Base-by-base conservation (phyloP, 2,329 filamentous ascomycete species). In the Talaromyces sp. region DNA sequence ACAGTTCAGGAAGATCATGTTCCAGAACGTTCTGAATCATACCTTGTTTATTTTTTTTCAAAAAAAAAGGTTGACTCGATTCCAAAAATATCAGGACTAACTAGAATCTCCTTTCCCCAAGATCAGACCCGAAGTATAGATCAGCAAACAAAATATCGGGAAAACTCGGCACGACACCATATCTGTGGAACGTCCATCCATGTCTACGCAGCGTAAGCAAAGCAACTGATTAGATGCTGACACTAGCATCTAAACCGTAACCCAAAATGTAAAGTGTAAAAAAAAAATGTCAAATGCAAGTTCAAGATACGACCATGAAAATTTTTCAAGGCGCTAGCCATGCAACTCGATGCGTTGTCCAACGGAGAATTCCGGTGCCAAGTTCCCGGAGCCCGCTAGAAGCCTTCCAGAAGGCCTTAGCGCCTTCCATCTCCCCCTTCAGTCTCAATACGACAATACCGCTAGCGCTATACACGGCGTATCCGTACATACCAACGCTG, bases 351-450 rank as follows among this genome's bases (percentile, higher is more conserved):
- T 41, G 19, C 22, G 45, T 14, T 27, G 19, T 32, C 36, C 20
- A 27, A 42, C 52, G 55, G 55, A 54, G 47, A 53, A 58, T 54
- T 45, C 55, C 52, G 51, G 48, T 59, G 56, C 56, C 54, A 54
- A 35, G 16, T 47, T 50, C 33, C 51, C 56, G 53, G 54, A 37
- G 36, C 16, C 9, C 50, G 40, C 57, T 60, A 60, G 55, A 55
- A 55, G 55, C 40, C 47, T 60, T 57, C 52, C 49, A 55, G 57
- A 60, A 58, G 46, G 22, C 37, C 37, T 45, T 51, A 47, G 52
- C 40, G 49, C 14, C 48, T 48, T 44, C 52, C 37, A 51, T 35
- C 19, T 27, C 24, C 36, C 20, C 39, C n/a, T 33, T 39, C 22
- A 37, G 47, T 41, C 33, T 49, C 50, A 49, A 52, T 49, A 46